phyloP scores from a whole-genome alignment of 1,284 basidiomycete species.

The Tilletia indica region DNA sequence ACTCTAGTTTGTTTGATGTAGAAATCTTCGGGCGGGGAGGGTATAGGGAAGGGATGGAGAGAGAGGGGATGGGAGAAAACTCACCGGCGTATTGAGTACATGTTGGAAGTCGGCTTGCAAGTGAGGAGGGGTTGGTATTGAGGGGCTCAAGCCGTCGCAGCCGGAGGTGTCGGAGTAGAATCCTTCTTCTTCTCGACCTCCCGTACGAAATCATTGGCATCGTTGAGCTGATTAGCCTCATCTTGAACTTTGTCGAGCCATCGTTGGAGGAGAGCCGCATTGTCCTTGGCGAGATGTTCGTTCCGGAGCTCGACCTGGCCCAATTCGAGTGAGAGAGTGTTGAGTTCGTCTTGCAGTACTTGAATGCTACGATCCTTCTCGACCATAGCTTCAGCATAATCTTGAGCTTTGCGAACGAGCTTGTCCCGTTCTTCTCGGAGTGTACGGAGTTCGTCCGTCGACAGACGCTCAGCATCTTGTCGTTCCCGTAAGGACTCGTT shows the following conservation, averaged over 20 bases:
- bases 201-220: constrained; percentile 50
- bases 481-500: constrained; percentile 89
- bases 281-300: constrained; percentile 79
- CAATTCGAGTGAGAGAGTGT: constrained; percentile 64
- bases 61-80: not conserved
- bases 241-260: constrained; percentile 67
- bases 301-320: constrained; percentile 84
- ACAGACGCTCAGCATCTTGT: constrained; percentile 74
- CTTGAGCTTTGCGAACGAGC: constrained; percentile 57
- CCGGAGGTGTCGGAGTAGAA: not conserved
- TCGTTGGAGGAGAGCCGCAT: constrained; percentile 82
- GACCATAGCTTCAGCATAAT: constrained; percentile 73
- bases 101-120: too few relatives aligned
- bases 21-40: not conserved
- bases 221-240: constrained; percentile 93
- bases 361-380: constrained; percentile 79
- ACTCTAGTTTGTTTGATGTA: constrained; percentile 18
- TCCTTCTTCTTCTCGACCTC: constrained; percentile 12
- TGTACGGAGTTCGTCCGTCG: constrained; percentile 73
- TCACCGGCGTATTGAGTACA: too few relatives aligned
- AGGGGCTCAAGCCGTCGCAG: not conserved
- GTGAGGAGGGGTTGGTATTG: too few relatives aligned
- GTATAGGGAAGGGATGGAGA: not conserved
- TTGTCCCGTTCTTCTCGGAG: constrained; percentile 69
- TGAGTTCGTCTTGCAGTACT: constrained; percentile 78